Evolutionary conservation across 768 basidiomycete genomes (phyloP).

Genomic region (Crassisporium funariophilum): DNA sequence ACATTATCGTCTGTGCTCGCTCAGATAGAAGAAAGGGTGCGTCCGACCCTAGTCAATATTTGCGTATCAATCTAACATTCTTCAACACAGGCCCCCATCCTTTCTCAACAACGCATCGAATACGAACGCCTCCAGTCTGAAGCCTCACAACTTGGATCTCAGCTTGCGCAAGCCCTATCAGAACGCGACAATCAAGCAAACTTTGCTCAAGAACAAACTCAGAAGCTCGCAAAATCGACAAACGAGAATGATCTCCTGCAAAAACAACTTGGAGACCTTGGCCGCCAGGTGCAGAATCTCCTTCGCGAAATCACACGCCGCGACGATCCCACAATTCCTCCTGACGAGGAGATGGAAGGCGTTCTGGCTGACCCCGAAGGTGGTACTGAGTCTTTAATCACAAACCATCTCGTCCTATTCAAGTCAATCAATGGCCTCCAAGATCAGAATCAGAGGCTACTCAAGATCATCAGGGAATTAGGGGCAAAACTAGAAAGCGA

Average conservation of each 20-base stretch:
- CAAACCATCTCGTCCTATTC: slow-evolving; percentile 88
- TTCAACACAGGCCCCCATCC: slow-evolving; percentile 74
- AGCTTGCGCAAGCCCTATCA: slow-evolving; percentile 71
- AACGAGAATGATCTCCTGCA: slow-evolving; percentile 70
- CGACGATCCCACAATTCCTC: slow-evolving; percentile 80
- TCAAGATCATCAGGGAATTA: slow-evolving; percentile 82
- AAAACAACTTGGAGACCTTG: slow-evolving; percentile 79
- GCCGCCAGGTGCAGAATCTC: slow-evolving; percentile 80
- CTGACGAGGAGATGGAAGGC: slow-evolving; percentile 61
- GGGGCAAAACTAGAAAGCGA: slow-evolving; percentile 84
- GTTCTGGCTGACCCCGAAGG: slow-evolving; percentile 43
- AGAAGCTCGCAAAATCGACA: slow-evolving; percentile 59
- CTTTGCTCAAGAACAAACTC: slow-evolving; percentile 57
- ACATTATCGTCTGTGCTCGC: slow-evolving; percentile 78
- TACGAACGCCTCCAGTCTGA: slow-evolving; percentile 84
- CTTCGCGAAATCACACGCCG: slow-evolving; percentile 79
- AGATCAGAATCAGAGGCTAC: slow-evolving; percentile 86
- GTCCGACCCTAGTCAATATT: slow-evolving; percentile 21
- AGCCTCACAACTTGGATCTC: slow-evolving; percentile 75
- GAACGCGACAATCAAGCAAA: slow-evolving; percentile 71
- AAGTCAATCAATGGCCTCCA: slow-evolving; percentile 79
- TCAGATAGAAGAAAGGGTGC: slow-evolving; percentile 89
- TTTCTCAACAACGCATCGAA: slow-evolving; percentile 88
- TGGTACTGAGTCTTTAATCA: slow-evolving; percentile 79
- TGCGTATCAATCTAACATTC: slow-evolving; percentile 1